Percentiles rank a stretch among this genome's conserved stretches.
Conservation (phyloP, 2,329 filamentous ascomycete species). For the Fusarium musae region DNA sequence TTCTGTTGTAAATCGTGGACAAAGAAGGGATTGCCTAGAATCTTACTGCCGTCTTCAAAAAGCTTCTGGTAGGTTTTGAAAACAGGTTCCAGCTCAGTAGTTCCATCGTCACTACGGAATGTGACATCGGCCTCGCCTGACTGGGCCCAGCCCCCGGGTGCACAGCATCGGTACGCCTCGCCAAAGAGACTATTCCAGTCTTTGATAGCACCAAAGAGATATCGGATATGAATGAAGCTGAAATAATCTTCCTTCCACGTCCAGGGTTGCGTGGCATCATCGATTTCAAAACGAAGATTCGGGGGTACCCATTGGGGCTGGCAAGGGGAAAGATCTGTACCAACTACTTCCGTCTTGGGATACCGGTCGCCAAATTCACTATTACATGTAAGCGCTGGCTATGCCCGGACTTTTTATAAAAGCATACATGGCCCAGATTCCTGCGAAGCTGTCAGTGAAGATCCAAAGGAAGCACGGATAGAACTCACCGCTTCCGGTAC, state of each 20-base stretch:
- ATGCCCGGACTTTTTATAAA: neutral
- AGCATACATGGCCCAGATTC: neutral
- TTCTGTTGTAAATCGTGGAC: neutral
- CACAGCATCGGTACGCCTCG: neutral
- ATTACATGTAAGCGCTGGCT: accelerated
- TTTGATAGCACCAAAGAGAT: neutral
- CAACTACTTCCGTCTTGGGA: neutral
- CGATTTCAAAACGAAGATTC: neutral
- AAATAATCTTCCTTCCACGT: neutral
- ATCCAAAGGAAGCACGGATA: accelerated
- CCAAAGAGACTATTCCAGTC: neutral
- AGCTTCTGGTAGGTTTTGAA: conserved; percentile 1
- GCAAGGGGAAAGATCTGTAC: conserved; percentile 3
- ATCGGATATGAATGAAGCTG: neutral
- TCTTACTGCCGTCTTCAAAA: neutral
- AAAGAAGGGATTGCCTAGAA: neutral
- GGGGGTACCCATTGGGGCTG: neutral
- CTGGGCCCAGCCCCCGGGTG: neutral
- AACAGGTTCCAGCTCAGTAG: neutral
- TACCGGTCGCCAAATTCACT: conserved; percentile 6
- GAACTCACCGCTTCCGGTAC: neutral
- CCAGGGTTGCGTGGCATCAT: neutral
- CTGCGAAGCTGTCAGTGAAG: accelerated
- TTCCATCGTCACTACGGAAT: neutral
- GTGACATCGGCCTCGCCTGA: neutral